A percentile compares a stretch with the other conserved stretches of the same genome.
Conservation (phyloP, 305 asterid genomes). For the Fraxinus ornus region DNA sequence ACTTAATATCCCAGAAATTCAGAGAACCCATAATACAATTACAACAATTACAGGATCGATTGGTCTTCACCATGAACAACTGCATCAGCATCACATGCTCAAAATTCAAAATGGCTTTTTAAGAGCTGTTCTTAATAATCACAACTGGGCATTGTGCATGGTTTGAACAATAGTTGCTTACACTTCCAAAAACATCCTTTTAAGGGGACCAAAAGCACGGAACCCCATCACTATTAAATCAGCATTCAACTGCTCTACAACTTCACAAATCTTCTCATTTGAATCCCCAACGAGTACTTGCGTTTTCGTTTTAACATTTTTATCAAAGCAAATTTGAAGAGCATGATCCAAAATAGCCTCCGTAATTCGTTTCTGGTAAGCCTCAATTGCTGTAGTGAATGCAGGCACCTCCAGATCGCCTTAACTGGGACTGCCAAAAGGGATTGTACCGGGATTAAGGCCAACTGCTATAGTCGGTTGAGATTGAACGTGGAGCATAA, state of each 20-base stretch:
- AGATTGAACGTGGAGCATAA: slow-evolving; percentile 43
- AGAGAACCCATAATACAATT: too few relatives aligned
- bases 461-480: slow-evolving; percentile 45
- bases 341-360: slow-evolving; percentile 43
- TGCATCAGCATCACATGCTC: too few relatives aligned
- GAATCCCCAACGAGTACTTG: slow-evolving; percentile 47
- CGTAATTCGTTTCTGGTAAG: slow-evolving; percentile 44
- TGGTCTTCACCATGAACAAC: too few relatives aligned
- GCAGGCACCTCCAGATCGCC: slow-evolving; percentile 54
- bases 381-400: slow-evolving; percentile 44
- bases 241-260: slow-evolving; percentile 44
- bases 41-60: too few relatives aligned
- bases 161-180: slow-evolving; percentile 49
- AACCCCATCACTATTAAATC: slow-evolving; percentile 47
- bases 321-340: slow-evolving; percentile 35
- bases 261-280: slow-evolving; percentile 51
- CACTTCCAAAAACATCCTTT: slow-evolving; percentile 62
- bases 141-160: slow-evolving; percentile 52
- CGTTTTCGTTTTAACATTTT: slow-evolving; percentile 38
- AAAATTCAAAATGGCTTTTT: neutral
- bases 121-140: slow-evolving; percentile 39
- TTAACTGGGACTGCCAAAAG: slow-evolving; percentile 55
- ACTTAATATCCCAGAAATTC: too few relatives aligned
- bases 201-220: slow-evolving; percentile 50
- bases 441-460: slow-evolving; percentile 38